Percentiles rank a stretch among this genome's conserved stretches.
Evolutionary conservation across 2,329 filamentous ascomycete genomes (phyloP).

Genomic region (Colletotrichum trifolii): DNA sequence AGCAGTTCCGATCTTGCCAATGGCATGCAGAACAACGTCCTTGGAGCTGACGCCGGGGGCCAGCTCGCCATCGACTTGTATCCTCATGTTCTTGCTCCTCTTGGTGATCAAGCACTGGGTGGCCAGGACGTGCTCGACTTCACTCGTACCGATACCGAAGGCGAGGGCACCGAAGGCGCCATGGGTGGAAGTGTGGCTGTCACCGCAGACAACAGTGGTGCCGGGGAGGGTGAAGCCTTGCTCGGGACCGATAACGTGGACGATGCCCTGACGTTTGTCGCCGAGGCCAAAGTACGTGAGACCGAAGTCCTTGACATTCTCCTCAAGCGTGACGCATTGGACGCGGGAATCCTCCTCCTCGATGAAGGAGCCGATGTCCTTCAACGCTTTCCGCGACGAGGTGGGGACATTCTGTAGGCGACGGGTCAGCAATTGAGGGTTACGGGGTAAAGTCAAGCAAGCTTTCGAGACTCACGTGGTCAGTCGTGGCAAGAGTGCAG

Average conservation of each 20-base stretch:
- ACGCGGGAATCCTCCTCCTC: conserved; percentile 92
- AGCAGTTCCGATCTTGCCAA: conserved; percentile 93
- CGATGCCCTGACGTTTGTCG: conserved; percentile 97
- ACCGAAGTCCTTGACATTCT: conserved; percentile 96
- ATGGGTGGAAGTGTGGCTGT: conserved; percentile 98
- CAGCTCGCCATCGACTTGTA: conserved; percentile 92
- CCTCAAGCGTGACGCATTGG: conserved; percentile 95
- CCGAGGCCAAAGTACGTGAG: conserved; percentile 97
- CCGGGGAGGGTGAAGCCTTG: conserved; percentile 98
- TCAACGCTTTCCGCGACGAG: conserved; percentile 88
- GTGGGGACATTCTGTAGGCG: conserved; percentile 86
- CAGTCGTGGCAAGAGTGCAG: conserved; percentile 95
- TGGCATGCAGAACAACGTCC: conserved; percentile 92
- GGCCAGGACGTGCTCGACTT: conserved; percentile 97
- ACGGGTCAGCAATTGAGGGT: conserved; percentile 10
- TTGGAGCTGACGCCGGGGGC: conserved; percentile 94
- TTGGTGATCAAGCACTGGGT: conserved; percentile 96
- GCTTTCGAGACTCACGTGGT: conserved; percentile 77
- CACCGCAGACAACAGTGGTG: conserved; percentile 96
- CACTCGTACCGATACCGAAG: conserved; percentile 97
- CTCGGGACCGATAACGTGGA: conserved; percentile 98
- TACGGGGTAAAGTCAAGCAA: background rate
- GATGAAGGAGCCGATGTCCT: conserved; percentile 93
- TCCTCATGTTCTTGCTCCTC: conserved; percentile 98
- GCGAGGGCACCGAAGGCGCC: conserved; percentile 95